These are phyloP conservation scores for Codiaeum variegatum DNA, from an alignment of 441 rosid species.

Conservation along the genomic window DNA sequence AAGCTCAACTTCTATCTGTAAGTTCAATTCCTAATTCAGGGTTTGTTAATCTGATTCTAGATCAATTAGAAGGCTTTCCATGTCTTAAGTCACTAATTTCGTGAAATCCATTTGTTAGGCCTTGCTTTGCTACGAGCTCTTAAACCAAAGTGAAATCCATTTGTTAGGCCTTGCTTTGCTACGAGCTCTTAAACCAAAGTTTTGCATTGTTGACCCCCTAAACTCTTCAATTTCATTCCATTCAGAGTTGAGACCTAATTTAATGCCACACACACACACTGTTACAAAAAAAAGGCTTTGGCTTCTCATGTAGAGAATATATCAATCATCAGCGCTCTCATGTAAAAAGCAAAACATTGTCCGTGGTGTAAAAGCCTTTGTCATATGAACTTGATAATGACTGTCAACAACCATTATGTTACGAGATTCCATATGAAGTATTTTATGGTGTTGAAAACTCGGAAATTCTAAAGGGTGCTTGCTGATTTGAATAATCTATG, in stretches of 20 bases:
- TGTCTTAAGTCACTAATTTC: background rate
- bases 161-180: background rate
- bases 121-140: background rate
- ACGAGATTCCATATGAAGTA: background rate
- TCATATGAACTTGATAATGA: conserved; percentile 3
- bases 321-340: background rate
- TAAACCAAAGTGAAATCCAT: background rate
- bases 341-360: background rate
- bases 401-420: background rate
- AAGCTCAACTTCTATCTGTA: conserved; percentile 44
- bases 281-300: background rate
- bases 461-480: background rate
- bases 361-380: background rate
- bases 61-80: conserved; percentile 8
- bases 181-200: background rate
- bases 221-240: background rate
- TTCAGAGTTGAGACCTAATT: background rate
- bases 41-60: conserved; percentile 8
- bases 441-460: background rate
- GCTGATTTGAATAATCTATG: conserved; percentile 1
- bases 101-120: background rate
- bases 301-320: background rate
- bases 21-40: conserved; percentile 30
- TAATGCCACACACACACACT: background rate
- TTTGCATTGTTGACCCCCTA: background rate